Conservation (phyloP, 805 yeast species). For the Candida vaughaniae region DNA sequence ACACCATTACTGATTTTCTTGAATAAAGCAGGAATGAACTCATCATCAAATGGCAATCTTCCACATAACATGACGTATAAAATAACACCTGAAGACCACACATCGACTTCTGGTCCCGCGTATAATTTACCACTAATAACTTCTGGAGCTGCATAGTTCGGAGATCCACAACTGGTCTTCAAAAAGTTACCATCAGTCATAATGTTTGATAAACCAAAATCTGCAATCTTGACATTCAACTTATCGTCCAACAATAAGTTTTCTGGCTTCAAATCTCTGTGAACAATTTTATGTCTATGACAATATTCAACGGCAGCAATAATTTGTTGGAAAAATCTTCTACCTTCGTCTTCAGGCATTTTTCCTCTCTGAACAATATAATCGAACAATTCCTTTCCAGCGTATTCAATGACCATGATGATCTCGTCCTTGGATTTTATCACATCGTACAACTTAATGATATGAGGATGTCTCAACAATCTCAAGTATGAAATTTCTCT, state of each 20-base stretch:
- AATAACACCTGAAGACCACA: constrained; percentile 96
- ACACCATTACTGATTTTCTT: constrained; percentile 92
- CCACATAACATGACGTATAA: constrained; percentile 95
- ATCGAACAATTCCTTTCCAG: constrained; percentile 94
- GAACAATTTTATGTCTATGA: constrained; percentile 94
- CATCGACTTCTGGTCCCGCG: constrained; percentile 98
- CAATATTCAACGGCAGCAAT: constrained; percentile 96
- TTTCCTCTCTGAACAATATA: constrained; percentile 92
- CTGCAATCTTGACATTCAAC: constrained; percentile 91
- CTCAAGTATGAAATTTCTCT: constrained; percentile 89
- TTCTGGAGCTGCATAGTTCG: constrained; percentile 97
- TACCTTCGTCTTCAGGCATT: constrained; percentile 88
- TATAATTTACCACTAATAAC: constrained; percentile 91
- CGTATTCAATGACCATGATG: constrained; percentile 95
- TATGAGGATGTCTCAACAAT: constrained; percentile 90
- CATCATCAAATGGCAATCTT: constrained; percentile 93
- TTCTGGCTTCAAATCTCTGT: constrained; percentile 95
- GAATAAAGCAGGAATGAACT: constrained; percentile 89
- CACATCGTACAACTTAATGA: constrained; percentile 92
- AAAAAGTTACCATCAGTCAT: constrained; percentile 97
- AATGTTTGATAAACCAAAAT: constrained; percentile 89
- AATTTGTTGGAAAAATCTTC: constrained; percentile 93
- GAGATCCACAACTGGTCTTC: constrained; percentile 94
- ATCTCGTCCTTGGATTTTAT: constrained; percentile 94
- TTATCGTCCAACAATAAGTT: constrained; percentile 86